Percentiles rank a stretch among this genome's conserved stretches.
Evolutionary conservation across 768 basidiomycete species (phyloP).

Genomic region (Podaxis mareebaensis): DNA sequence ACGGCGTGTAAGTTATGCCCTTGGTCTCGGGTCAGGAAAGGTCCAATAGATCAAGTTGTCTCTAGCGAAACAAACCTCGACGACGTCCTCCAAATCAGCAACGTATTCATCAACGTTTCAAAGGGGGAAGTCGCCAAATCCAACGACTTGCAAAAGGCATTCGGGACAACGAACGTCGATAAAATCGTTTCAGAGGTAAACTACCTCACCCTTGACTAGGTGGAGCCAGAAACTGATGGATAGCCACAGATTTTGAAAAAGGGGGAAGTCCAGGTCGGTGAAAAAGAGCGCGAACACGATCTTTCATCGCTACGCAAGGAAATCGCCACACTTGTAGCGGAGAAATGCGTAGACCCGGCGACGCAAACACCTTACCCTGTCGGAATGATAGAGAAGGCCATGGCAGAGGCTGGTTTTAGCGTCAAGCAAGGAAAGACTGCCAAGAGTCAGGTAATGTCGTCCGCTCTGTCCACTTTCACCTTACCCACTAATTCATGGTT

Average conservation of each 20-base stretch:
- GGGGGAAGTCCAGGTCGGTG: constrained; percentile 95
- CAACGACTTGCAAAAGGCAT: constrained; percentile 90
- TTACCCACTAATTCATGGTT: not conserved
- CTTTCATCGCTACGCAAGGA: constrained; percentile 79
- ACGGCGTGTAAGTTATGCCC: constrained; percentile 67
- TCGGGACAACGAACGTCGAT: constrained; percentile 70
- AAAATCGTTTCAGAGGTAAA: constrained; percentile 81
- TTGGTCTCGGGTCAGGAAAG: not conserved
- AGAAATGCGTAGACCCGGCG: constrained; percentile 92
- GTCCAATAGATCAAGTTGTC: not conserved
- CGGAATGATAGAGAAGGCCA: constrained; percentile 96
- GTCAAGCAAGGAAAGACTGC: constrained; percentile 87
- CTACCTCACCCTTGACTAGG: constrained; percentile 10
- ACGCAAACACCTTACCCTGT: constrained; percentile 91
- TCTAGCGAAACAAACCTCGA: constrained; percentile 86
- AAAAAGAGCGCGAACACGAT: constrained; percentile 95
- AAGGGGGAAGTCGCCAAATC: constrained; percentile 93
- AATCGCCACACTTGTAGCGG: constrained; percentile 91
- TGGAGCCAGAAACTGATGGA: not conserved
- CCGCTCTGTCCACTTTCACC: not conserved
- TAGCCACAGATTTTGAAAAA: constrained; percentile 80
- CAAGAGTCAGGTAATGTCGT: constrained; percentile 80
- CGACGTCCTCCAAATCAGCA: constrained; percentile 94
- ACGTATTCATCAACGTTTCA: constrained; percentile 94
- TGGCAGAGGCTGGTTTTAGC: constrained; percentile 93